Conservation (phyloP, 305 asterid genomes). For the Fraxinus sp. region DNA sequence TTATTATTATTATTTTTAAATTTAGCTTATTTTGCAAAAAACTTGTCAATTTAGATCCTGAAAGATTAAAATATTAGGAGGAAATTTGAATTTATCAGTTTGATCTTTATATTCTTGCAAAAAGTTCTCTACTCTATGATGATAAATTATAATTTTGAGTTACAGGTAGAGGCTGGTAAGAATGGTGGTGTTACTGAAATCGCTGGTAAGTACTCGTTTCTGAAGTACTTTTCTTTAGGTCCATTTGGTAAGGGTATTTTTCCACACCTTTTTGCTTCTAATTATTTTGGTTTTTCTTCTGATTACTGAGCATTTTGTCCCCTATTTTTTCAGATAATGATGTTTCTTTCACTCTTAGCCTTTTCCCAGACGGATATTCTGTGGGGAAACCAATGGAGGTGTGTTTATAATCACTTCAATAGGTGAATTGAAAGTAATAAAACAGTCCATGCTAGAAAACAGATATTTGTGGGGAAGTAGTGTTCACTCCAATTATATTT, state of each 20-base stretch:
- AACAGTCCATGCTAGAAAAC: background rate
- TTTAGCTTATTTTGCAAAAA: background rate
- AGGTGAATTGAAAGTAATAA: conserved; percentile 12
- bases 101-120: background rate
- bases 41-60: background rate
- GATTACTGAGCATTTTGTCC: background rate
- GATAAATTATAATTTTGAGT: conserved; percentile 11
- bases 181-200: conserved; percentile 34
- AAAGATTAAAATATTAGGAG: background rate
- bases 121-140: background rate
- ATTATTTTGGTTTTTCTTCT: conserved; percentile 1
- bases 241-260: background rate
- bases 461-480: background rate
- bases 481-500: conserved; percentile 22
- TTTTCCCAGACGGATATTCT: conserved; percentile 84
- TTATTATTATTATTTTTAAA: background rate
- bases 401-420: conserved; percentile 27
- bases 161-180: conserved; percentile 38
- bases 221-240: background rate
- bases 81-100: background rate
- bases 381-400: conserved; percentile 79
- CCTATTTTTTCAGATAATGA: conserved; percentile 50
- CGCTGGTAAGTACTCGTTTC: conserved; percentile 37
- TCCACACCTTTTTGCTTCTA: background rate
- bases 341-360: conserved; percentile 73